phyloP scores from a whole-genome alignment of 2,329 filamentous ascomycete genomes.

The Apiospora aurea region DNA sequence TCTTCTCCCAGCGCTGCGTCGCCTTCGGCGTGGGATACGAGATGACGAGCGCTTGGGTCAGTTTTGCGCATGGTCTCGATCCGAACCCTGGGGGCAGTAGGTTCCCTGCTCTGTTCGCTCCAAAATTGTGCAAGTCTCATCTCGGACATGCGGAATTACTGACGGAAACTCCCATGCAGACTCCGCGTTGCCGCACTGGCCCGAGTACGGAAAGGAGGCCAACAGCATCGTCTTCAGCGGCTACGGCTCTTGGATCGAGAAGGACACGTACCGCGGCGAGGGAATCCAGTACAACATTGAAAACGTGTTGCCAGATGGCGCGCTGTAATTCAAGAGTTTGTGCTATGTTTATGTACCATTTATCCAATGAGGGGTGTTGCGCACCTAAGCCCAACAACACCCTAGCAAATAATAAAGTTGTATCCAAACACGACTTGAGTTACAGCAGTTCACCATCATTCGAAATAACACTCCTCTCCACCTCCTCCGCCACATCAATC shows the following conservation, averaged over 20 bases:
- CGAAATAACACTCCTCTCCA: conserved; percentile 25
- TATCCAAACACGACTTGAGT: too few relatives aligned
- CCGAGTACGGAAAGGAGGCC: conserved; percentile 42
- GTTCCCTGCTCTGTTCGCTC: neutral
- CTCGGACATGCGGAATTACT: neutral
- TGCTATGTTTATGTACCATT: neutral
- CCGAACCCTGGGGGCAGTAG: conserved; percentile 45
- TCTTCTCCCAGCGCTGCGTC: conserved; percentile 24
- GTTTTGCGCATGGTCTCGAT: conserved; percentile 52
- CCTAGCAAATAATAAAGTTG: too few relatives aligned
- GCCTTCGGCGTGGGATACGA: conserved; percentile 47
- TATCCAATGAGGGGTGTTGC: too few relatives aligned
- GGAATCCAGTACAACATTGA: conserved; percentile 51
- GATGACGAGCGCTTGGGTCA: conserved; percentile 51
- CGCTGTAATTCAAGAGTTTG: neutral
- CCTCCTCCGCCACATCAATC: conserved; percentile 32
- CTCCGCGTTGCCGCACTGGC: conserved; percentile 33
- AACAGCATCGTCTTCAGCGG: conserved; percentile 55
- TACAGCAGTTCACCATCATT: too few relatives aligned
- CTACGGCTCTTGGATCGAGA: conserved; percentile 51
- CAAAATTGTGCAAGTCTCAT: too few relatives aligned
- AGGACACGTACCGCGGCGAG: conserved; percentile 55
- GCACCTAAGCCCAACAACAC: too few relatives aligned
- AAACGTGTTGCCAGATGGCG: neutral
- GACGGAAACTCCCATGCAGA: neutral